Evolutionary conservation across 768 basidiomycete species (phyloP).

Genomic region (Tulasnella sp.): DNA sequence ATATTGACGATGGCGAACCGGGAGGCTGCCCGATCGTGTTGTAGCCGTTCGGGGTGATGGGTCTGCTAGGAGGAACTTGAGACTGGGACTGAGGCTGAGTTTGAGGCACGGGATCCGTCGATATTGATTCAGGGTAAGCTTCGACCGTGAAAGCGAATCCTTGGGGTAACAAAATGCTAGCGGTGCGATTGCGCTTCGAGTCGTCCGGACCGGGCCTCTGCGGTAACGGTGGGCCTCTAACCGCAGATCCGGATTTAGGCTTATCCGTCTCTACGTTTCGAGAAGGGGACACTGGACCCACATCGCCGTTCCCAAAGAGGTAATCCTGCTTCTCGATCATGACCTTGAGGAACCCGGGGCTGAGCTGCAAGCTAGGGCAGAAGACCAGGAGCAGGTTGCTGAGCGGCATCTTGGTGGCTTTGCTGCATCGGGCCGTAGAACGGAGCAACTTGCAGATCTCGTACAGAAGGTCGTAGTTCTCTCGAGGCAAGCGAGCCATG

Average conservation of each 20-base stretch:
- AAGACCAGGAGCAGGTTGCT: slow-evolving; percentile 81
- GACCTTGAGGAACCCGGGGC: slow-evolving; percentile 54
- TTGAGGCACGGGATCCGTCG: slow-evolving; percentile 9
- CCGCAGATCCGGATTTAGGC: not conserved
- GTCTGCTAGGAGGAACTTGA: not conserved
- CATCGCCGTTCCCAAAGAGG: slow-evolving; percentile 36
- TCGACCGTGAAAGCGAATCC: slow-evolving; percentile 10
- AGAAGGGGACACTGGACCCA: slow-evolving; percentile 35
- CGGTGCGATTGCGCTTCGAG: slow-evolving; percentile 12
- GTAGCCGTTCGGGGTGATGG: not conserved
- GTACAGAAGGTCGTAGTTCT: slow-evolving; percentile 73
- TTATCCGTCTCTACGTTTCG: not conserved
- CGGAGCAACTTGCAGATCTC: slow-evolving; percentile 74
- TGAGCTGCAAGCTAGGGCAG: slow-evolving; percentile 78
- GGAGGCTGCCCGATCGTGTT: not conserved
- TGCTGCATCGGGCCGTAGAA: slow-evolving; percentile 52
- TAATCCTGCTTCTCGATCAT: slow-evolving; percentile 42
- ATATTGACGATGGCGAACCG: slow-evolving; percentile 14
- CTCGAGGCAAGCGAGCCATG: slow-evolving; percentile 56
- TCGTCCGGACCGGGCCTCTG: slow-evolving; percentile 1
- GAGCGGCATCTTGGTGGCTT: slow-evolving; percentile 84
- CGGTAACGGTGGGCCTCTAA: not conserved
- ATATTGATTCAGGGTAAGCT: slow-evolving; percentile 5
- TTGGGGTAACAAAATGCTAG: slow-evolving; percentile 5
- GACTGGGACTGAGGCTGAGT: slow-evolving; percentile 1